Conservation (phyloP, 139 green algal genomes). For the Auxenochlorella pyrenoidosa region DNA sequence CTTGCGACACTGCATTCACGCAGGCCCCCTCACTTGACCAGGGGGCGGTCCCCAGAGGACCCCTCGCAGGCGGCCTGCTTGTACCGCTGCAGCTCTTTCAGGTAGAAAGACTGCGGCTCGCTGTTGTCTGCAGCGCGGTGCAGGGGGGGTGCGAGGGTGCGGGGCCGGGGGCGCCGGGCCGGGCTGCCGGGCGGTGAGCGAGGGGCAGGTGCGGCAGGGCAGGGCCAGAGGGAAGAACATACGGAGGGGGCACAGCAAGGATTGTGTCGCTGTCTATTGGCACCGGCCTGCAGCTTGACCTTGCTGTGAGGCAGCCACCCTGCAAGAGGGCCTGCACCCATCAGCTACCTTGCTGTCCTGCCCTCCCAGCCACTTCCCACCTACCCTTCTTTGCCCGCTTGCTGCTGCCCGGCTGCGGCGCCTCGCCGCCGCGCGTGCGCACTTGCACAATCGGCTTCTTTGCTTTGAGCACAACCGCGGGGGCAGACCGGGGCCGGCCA, state of each 20-base stretch:
- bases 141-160: too few relatives aligned
- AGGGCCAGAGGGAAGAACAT: not conserved
- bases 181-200: not conserved
- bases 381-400: constrained; percentile 55
- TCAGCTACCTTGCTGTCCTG: too few relatives aligned
- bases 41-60: constrained; percentile 50
- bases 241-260: too few relatives aligned
- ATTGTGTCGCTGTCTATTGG: too few relatives aligned
- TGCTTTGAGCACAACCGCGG: constrained; percentile 38
- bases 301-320: too few relatives aligned
- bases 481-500: not conserved
- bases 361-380: too few relatives aligned
- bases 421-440: constrained; percentile 13
- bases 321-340: too few relatives aligned
- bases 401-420: not conserved
- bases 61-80: constrained; percentile 38
- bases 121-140: not conserved
- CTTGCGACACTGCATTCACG: not conserved
- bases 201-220: not conserved
- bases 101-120: constrained; percentile 40
- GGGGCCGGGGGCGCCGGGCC: not conserved
- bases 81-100: constrained; percentile 64
- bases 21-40: constrained; percentile 58
- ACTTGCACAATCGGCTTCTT: constrained; percentile 53
- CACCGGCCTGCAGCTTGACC: too few relatives aligned